Evolutionary conservation across 768 basidiomycete genomes (phyloP).

Genomic region (Favolaschia claudopus): DNA sequence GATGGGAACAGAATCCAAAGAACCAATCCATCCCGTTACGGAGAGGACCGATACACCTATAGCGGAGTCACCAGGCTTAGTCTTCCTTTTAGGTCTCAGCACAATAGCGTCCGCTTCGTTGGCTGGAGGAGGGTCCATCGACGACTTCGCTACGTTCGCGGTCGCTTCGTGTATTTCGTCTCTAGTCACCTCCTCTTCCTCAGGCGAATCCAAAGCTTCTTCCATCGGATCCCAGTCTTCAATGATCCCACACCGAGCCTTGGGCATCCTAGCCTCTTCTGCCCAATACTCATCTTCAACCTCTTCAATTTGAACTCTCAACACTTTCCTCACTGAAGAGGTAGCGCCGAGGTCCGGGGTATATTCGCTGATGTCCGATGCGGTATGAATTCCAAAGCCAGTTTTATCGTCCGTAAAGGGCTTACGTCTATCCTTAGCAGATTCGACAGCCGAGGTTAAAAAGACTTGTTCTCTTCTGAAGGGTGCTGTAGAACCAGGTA

Average conservation of each 20-base stretch:
- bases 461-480: neutral
- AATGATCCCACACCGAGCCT: no score
- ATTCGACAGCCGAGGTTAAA: neutral
- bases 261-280: neutral
- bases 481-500: neutral
- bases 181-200: no score
- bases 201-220: no score
- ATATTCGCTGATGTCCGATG: neutral
- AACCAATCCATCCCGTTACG: neutral
- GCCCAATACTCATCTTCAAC: constrained; percentile 4
- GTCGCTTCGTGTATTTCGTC: no score
- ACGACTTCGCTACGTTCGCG: no score
- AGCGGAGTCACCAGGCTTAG: neutral
- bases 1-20: neutral
- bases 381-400: neutral
- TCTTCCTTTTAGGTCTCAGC: neutral
- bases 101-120: neutral
- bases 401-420: no score
- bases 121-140: no score
- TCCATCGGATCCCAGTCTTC: no score
- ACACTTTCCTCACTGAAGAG: neutral
- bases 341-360: no score
- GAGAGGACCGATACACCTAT: neutral
- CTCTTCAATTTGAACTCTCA: neutral
- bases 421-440: no score